phyloP scores from a whole-genome alignment of 78 protist genomes.

The Dictyostelium citrinum region DNA sequence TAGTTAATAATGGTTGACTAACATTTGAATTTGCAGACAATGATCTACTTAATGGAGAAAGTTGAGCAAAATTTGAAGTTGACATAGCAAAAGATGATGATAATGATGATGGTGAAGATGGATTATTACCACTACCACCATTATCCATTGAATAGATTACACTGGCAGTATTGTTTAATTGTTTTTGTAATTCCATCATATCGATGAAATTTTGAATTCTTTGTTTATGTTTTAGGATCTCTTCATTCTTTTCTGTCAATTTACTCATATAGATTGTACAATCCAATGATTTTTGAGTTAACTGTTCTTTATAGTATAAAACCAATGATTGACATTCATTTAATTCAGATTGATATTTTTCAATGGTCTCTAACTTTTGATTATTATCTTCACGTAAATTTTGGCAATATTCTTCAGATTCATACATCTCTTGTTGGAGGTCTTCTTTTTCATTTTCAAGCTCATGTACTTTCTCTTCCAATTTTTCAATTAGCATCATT shows the following conservation, averaged over 20 bases:
- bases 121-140: not conserved
- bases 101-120: not conserved
- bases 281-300: constrained; percentile 14
- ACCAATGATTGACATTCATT: constrained; percentile 57
- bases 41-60: not conserved
- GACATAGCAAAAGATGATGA: not conserved
- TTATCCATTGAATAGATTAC: not conserved
- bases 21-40: not conserved
- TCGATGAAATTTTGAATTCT: constrained; percentile 59
- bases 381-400: not conserved
- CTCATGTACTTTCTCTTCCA: constrained; percentile 5
- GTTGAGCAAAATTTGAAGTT: not conserved
- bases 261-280: not conserved
- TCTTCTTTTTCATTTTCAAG: constrained; percentile 16
- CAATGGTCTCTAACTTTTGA: not conserved
- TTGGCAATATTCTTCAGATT: constrained; percentile 16
- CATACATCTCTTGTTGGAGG: constrained; percentile 1
- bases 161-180: not conserved
- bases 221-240: constrained; percentile 21
- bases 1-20: not conserved
- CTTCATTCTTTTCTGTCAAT: constrained; percentile 12
- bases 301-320: constrained; percentile 47
- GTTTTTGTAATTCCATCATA: constrained; percentile 39
- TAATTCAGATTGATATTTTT: constrained; percentile 21
- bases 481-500: not conserved